phyloP scores from a whole-genome alignment of 1,139 yeast genomes.

The Saccharomycopsis crataegensis region DNA sequence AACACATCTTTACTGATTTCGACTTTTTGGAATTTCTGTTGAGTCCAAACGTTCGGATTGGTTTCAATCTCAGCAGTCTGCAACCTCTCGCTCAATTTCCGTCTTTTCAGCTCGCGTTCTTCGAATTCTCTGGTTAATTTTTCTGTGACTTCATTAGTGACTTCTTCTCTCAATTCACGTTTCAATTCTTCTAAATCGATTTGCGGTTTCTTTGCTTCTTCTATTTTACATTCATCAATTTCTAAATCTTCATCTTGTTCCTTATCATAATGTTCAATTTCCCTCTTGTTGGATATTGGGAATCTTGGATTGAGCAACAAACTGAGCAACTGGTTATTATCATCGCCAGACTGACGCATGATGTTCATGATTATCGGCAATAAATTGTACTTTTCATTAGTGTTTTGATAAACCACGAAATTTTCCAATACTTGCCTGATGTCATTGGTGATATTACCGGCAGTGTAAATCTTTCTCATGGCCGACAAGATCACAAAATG shows the following conservation, averaged over 20 bases:
- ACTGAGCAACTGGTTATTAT: slow-evolving; percentile 39
- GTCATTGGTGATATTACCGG: slow-evolving; percentile 29
- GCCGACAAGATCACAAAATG: slow-evolving; percentile 48
- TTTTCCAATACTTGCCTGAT: slow-evolving; percentile 39
- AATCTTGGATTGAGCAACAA: slow-evolving; percentile 69
- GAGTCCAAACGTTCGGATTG: slow-evolving; percentile 2
- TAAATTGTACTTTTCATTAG: slow-evolving; percentile 48
- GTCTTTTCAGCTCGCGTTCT: slow-evolving; percentile 7
- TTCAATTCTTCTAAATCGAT: slow-evolving; percentile 18
- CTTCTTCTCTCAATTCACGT: slow-evolving; percentile 25
- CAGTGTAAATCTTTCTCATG: slow-evolving; percentile 29
- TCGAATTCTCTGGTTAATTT: not conserved
- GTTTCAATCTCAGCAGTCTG: not conserved
- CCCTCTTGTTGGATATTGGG: slow-evolving; percentile 49
- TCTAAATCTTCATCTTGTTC: slow-evolving; percentile 25
- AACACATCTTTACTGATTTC: not conserved
- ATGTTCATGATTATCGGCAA: slow-evolving; percentile 61
- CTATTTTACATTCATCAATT: slow-evolving; percentile 25
- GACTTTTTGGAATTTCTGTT: not conserved
- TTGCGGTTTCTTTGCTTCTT: slow-evolving; percentile 25
- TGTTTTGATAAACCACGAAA: slow-evolving; percentile 59
- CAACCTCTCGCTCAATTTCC: not conserved
- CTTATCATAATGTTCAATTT: slow-evolving; percentile 25
- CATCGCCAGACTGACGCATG: slow-evolving; percentile 25
- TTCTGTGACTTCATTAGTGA: slow-evolving; percentile 22